These are phyloP conservation scores for Aspergillus latus DNA, from an alignment of 2,329 filamentous ascomycete species.

Conservation along the genomic window DNA sequence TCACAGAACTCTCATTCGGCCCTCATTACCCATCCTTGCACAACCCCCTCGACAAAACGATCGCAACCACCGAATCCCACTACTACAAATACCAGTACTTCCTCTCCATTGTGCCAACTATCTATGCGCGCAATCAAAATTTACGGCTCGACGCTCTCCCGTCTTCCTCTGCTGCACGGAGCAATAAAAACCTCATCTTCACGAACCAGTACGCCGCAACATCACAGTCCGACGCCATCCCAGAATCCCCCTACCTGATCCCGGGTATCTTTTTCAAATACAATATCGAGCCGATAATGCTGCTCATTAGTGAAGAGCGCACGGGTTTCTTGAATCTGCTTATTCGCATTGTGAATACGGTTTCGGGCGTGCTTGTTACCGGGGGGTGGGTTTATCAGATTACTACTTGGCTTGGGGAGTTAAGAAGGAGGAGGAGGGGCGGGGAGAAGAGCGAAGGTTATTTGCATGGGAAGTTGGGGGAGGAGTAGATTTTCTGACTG, in stretches of 20 bases:
- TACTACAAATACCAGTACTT: constrained; percentile 99
- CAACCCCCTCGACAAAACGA: constrained; percentile 91
- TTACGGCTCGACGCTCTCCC: constrained; percentile 45
- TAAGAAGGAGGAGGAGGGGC: constrained; percentile 44
- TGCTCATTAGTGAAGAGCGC: constrained; percentile 80
- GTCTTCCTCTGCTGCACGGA: constrained; percentile 35
- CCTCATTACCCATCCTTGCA: constrained; percentile 89
- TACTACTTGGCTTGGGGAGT: constrained; percentile 67
- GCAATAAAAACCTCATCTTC: constrained; percentile 63
- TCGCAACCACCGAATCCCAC: constrained; percentile 69
- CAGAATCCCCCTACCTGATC: constrained; percentile 62
- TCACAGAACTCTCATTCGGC: constrained; percentile 94
- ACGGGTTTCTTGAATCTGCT: constrained; percentile 71
- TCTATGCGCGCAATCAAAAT: constrained; percentile 67
- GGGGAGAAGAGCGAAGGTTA: constrained; percentile 48
- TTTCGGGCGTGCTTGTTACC: constrained; percentile 86
- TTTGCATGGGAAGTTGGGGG: constrained; percentile 44
- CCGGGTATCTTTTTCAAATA: constrained; percentile 98
- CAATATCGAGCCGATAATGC: constrained; percentile 92
- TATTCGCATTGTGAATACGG: constrained; percentile 83
- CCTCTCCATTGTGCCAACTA: constrained; percentile 88
- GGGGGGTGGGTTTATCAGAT: constrained; percentile 92
- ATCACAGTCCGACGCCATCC: constrained; percentile 66
- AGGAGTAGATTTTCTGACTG: constrained; percentile 23
- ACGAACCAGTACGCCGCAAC: constrained; percentile 99